Conservation (phyloP, 768 basidiomycete species). For the Leucosporidium scottii region DNA sequence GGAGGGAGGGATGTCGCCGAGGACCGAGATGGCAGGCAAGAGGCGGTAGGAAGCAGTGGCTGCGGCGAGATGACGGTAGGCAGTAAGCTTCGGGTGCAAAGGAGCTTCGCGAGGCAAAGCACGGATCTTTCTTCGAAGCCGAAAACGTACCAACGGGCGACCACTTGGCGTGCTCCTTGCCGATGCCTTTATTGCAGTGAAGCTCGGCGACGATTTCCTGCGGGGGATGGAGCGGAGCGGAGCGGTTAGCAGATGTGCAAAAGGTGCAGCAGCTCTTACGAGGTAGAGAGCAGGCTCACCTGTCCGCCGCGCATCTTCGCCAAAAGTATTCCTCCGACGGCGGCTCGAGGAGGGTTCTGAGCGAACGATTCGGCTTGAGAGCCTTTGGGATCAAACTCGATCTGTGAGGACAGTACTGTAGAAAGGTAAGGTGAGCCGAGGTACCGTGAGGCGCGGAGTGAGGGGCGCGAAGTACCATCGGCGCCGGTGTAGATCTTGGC, state of each 20-base stretch:
- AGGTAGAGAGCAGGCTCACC: slow-evolving; percentile 35
- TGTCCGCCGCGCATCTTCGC: slow-evolving; percentile 91
- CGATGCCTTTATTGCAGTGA: slow-evolving; percentile 86
- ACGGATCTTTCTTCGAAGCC: too few species aligned
- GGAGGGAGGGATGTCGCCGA: slow-evolving; percentile 67
- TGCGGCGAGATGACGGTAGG: slow-evolving; percentile 37
- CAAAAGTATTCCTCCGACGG: slow-evolving; percentile 74
- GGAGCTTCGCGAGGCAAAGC: too few species aligned
- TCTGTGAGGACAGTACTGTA: slow-evolving; percentile 40
- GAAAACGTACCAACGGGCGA: slow-evolving; percentile 81
- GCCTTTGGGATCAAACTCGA: slow-evolving; percentile 74
- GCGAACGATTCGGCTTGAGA: slow-evolving; percentile 63
- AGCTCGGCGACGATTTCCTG: slow-evolving; percentile 67
- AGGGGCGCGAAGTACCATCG: slow-evolving; percentile 45
- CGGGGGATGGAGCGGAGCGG: too few species aligned
- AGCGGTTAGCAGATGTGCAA: too few species aligned
- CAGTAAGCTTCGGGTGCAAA: not conserved
- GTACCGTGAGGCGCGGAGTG: not conserved
- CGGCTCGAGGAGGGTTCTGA: slow-evolving; percentile 55
- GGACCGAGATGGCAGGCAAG: slow-evolving; percentile 68
- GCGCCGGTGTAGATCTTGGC: slow-evolving; percentile 64
- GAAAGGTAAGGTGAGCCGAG: not conserved
- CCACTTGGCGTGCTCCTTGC: slow-evolving; percentile 94
- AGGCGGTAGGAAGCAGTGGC: slow-evolving; percentile 94
- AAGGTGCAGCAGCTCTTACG: too few species aligned